Evolutionary conservation across 2,329 filamentous ascomycete species (phyloP), one percentile per base, ranked within the genome.

Genomic region (Aspergillus carbonarius): DNA sequence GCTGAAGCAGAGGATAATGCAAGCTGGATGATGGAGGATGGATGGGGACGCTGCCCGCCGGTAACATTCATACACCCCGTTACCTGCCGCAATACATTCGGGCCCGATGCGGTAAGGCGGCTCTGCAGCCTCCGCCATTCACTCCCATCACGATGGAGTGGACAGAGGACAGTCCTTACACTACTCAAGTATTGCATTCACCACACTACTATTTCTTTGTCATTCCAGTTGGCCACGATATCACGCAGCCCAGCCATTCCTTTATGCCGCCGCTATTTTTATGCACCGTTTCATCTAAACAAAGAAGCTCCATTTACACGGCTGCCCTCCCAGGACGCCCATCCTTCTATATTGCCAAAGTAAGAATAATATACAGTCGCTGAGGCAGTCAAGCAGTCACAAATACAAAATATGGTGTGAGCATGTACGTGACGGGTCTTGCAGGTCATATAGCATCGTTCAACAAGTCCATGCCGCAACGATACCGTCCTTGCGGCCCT

Each of bases 401-500:
- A 51, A 55, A 30, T 56, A 59, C 35, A 49, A 30, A 53, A 34
- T 20, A 42, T 40, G 55, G 34, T 56, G 54, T 30, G 49, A 50
- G 55, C 59, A 59, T 58, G 55, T 53, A 55, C 54, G 47, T 55
- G 57, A 44, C 44, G n/a, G 27, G 20, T 37, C 25, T 25, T 55
- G 17, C 23, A 13, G 3, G 30, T 47, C 47, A 49, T 58, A 54
- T 30, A 34, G 39, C 47, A 23, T 56, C 25, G 13, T 34, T 57
- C 73, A 88, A 71, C 90, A 93, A 57, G 88, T 90, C 95, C 95
- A 99, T 52, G 96, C 89, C 39, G 93, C 95, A 30, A 99, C 88
- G 55, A 90, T 85, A 56, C 95, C 95, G 72, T 97, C 91, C 68
- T 85, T 87, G 64, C 95, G 85, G 37, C 95, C 95, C 76, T 98